Percentiles rank a stretch among this genome's conserved stretches.
Conservation (phyloP, 371 early-diverging fungal genomes). For the Thermomucor indicae-seudaticae region DNA sequence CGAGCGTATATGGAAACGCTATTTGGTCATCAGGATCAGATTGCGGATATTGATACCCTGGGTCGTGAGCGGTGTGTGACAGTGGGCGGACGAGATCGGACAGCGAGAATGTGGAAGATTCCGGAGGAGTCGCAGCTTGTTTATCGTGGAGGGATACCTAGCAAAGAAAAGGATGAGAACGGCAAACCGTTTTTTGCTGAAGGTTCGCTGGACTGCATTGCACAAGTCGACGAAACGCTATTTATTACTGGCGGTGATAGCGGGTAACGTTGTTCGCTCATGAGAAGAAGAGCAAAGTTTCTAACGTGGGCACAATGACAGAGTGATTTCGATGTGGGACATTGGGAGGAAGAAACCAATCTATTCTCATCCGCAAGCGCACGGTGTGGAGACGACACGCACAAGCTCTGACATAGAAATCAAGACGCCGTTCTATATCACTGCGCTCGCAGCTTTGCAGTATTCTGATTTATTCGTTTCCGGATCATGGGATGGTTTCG, state of each 20-base stretch:
- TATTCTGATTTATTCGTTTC: constrained; percentile 89
- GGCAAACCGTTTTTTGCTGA: constrained; percentile 46
- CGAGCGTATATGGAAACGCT: constrained; percentile 92
- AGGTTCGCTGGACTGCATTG: constrained; percentile 81
- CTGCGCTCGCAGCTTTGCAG: constrained; percentile 74
- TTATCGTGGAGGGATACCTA: constrained; percentile 79
- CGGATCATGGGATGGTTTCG: constrained; percentile 87
- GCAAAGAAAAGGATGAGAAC: constrained; percentile 31
- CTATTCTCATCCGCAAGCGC: constrained; percentile 70
- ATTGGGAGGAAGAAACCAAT: constrained; percentile 87
- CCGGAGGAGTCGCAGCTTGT: constrained; percentile 91
- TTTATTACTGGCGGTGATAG: constrained; percentile 90
- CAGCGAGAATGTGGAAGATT: constrained; percentile 93
- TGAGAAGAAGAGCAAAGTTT: neutral
- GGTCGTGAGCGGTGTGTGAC: constrained; percentile 88
- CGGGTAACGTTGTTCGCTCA: constrained; percentile 50
- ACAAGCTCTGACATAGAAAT: constrained; percentile 38
- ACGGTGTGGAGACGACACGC: constrained; percentile 59
- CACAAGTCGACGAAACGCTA: constrained; percentile 86
- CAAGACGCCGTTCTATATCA: constrained; percentile 76
- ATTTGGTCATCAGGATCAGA: constrained; percentile 95
- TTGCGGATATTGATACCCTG: constrained; percentile 76
- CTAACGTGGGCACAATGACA: constrained; percentile 2
- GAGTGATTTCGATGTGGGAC: constrained; percentile 85
- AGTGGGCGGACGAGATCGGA: constrained; percentile 89